phyloP scores from a whole-genome alignment of 768 basidiomycete species.

The Suillus ampliporus region DNA sequence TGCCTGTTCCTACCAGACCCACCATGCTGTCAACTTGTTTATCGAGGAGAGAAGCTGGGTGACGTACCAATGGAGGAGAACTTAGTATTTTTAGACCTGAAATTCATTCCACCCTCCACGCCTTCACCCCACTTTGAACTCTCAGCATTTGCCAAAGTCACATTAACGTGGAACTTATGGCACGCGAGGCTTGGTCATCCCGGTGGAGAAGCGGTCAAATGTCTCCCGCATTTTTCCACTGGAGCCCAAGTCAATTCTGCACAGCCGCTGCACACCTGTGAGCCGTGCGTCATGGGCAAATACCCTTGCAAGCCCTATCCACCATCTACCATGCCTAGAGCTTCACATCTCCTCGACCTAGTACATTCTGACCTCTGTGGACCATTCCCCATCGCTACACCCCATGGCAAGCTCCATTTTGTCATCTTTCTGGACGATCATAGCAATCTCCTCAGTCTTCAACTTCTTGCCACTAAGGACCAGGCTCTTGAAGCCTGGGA shows the following conservation, averaged over 20 bases:
- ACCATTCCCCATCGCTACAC: slow-evolving; percentile 24
- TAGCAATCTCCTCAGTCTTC: slow-evolving; percentile 21
- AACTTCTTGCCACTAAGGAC: neutral
- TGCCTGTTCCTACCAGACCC: too few relatives aligned
- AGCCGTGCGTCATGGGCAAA: slow-evolving; percentile 2
- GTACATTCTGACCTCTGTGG: slow-evolving; percentile 16
- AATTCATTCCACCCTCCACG: too few relatives aligned
- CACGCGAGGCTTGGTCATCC: neutral
- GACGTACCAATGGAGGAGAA: too few relatives aligned
- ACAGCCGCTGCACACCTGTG: neutral
- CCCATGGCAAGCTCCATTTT: slow-evolving; percentile 20
- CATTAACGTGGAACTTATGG: neutral
- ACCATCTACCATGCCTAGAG: neutral
- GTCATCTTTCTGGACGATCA: slow-evolving; percentile 19
- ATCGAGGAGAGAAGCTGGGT: too few relatives aligned
- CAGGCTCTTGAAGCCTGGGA: neutral
- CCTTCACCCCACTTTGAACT: neutral
- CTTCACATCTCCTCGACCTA: neutral
- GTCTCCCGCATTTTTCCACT: neutral
- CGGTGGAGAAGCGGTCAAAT: neutral
- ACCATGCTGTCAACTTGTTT: too few relatives aligned
- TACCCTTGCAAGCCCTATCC: neutral
- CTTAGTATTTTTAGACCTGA: too few relatives aligned
- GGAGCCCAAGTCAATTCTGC: neutral
- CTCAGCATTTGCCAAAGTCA: neutral